phyloP scores from a whole-genome alignment of 2,329 filamentous ascomycete species.

The Mycosphaerella arachidis region DNA sequence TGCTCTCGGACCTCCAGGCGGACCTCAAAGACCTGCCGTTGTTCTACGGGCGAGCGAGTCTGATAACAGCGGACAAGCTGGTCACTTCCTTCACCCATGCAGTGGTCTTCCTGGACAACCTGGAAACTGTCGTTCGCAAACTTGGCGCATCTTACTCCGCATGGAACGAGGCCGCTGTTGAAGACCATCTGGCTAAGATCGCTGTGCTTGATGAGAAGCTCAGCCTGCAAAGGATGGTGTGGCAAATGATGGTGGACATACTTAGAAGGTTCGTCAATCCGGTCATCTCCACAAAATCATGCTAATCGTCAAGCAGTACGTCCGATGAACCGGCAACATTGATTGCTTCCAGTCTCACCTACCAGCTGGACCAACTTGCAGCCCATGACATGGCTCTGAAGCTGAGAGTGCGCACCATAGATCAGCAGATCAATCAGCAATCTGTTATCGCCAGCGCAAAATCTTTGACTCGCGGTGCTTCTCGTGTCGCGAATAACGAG shows the following conservation, averaged over 20 bases:
- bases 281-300: too few species aligned
- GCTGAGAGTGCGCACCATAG: not conserved
- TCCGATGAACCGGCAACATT: not conserved
- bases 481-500: not conserved
- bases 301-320: not conserved
- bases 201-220: not conserved
- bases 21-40: not conserved
- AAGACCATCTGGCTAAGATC: not conserved
- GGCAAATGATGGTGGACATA: not conserved
- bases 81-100: not conserved
- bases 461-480: not conserved
- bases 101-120: not conserved
- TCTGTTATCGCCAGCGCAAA: not conserved
- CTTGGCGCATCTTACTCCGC: not conserved
- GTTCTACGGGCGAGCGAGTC: not conserved
- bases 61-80: not conserved
- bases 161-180: not conserved
- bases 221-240: not conserved
- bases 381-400: not conserved
- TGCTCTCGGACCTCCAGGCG: not conserved
- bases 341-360: not conserved
- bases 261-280: not conserved
- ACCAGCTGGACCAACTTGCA: not conserved
- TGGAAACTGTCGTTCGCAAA: not conserved
- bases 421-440: not conserved